Conservation (phyloP, 192 early-diverging fungal species). For the Chytriomyces sp. region DNA sequence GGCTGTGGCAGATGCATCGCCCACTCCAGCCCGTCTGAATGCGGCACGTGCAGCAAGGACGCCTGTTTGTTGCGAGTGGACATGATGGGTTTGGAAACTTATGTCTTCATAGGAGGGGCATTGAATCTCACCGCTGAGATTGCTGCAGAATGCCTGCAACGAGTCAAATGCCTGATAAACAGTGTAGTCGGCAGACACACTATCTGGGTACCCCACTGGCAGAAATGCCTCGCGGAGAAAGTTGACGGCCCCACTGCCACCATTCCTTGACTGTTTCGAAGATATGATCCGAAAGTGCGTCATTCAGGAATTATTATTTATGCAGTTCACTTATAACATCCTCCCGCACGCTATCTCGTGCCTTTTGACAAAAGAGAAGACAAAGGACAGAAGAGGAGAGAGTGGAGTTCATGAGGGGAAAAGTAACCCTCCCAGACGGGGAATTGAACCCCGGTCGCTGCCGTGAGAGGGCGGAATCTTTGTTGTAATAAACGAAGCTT, state of each 20-base stretch:
- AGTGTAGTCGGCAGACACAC: conserved; percentile 46
- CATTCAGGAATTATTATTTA: no score
- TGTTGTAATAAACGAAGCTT: no score
- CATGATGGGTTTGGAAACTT: background rate
- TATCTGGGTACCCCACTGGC: conserved; percentile 43
- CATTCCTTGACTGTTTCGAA: no score
- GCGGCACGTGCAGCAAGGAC: conserved; percentile 41
- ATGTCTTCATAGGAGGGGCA: background rate
- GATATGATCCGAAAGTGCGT: no score
- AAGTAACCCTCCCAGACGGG: no score
- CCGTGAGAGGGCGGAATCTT: no score
- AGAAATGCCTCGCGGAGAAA: conserved; percentile 42
- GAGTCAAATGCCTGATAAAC: conserved; percentile 52
- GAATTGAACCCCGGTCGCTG: no score
- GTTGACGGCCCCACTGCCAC: background rate
- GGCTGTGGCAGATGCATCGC: conserved; percentile 40
- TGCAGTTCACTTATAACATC: no score
- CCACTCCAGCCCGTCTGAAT: conserved; percentile 43
- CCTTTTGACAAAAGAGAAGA: no score
- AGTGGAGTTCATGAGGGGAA: no score
- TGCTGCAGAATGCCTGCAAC: conserved; percentile 38
- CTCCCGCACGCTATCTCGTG: no score
- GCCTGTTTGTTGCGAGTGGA: conserved; percentile 30
- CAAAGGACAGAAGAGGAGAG: no score
- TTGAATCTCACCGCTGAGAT: conserved; percentile 30